phyloP scores from a whole-genome alignment of 2,329 filamentous ascomycete genomes.

The Pleomassaria siparia region DNA sequence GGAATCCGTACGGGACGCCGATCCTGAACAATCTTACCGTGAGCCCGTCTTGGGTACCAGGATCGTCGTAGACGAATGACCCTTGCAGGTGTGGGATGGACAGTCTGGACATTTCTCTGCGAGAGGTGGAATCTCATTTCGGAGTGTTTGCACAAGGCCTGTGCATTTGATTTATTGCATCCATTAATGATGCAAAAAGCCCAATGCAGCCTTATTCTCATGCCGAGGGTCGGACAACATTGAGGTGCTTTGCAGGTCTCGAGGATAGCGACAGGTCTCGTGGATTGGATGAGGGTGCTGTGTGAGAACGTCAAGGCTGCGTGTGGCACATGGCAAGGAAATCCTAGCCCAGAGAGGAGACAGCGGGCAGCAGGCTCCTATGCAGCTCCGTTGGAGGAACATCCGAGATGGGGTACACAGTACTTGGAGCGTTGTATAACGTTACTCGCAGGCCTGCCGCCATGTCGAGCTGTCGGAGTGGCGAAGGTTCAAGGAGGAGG shows the following conservation, averaged over 20 bases:
- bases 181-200: background rate
- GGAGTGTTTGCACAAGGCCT: background rate
- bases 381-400: background rate
- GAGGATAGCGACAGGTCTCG: too few species aligned
- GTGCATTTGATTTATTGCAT: background rate
- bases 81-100: constrained; percentile 2
- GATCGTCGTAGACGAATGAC: constrained; percentile 2
- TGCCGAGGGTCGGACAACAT: background rate
- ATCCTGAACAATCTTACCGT: constrained; percentile 12
- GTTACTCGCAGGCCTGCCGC: background rate
- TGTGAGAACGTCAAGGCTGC: too few species aligned
- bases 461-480: background rate
- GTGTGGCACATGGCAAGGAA: constrained; percentile 8
- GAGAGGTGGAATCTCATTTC: constrained; percentile 3
- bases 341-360: constrained; percentile 5
- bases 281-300: too few species aligned
- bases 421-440: background rate
- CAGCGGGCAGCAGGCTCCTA: constrained; percentile 1
- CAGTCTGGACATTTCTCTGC: background rate
- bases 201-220: background rate
- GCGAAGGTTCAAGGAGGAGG: too few species aligned
- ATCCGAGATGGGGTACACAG: background rate
- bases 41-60: constrained; percentile 1
- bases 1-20: background rate
- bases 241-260: background rate